phyloP scores from a whole-genome alignment of 2,329 filamentous ascomycete species.

The Ilyonectria robusta region DNA sequence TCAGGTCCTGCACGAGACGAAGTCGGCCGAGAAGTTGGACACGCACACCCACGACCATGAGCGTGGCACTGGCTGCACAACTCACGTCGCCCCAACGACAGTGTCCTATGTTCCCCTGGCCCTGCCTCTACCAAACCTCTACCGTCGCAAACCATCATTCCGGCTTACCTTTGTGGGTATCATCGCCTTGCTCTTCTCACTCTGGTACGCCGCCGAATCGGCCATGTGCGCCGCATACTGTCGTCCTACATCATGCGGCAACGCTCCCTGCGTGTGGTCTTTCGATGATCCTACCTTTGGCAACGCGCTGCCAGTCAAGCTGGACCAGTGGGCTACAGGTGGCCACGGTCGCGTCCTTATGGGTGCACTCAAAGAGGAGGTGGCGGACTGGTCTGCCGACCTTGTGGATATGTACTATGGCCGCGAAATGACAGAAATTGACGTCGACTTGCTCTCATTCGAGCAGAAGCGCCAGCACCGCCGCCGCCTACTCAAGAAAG shows the following conservation, averaged over 20 bases:
- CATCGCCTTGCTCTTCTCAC: slow-evolving; percentile 56
- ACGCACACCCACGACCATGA: slow-evolving; percentile 26
- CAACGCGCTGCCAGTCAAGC: slow-evolving; percentile 71
- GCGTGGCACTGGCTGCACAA: slow-evolving; percentile 37
- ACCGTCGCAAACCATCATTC: slow-evolving; percentile 59
- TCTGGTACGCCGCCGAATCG: slow-evolving; percentile 71
- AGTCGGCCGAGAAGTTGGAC: slow-evolving; percentile 38
- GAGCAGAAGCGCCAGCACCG: slow-evolving; percentile 64
- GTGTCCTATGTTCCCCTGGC: slow-evolving; percentile 59
- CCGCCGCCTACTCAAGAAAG: slow-evolving; percentile 65
- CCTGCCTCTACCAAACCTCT: slow-evolving; percentile 64
- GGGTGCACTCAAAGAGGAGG: slow-evolving; percentile 57
- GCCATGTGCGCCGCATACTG: slow-evolving; percentile 69
- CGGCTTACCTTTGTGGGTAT: slow-evolving; percentile 65
- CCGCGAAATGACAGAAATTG: slow-evolving; percentile 60
- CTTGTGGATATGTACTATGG: slow-evolving; percentile 61
- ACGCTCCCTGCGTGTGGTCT: slow-evolving; percentile 67
- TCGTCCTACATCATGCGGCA: slow-evolving; percentile 65
- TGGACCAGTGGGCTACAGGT: slow-evolving; percentile 73
- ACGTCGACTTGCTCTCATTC: slow-evolving; percentile 61
- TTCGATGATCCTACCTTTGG: slow-evolving; percentile 73
- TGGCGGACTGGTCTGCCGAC: slow-evolving; percentile 64
- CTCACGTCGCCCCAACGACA: slow-evolving; percentile 26
- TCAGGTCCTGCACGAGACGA: slow-evolving; percentile 59
- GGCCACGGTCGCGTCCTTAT: slow-evolving; percentile 62